phyloP scores from a whole-genome alignment of 1,284 basidiomycete genomes.

The Puccinia brachypodii region DNA sequence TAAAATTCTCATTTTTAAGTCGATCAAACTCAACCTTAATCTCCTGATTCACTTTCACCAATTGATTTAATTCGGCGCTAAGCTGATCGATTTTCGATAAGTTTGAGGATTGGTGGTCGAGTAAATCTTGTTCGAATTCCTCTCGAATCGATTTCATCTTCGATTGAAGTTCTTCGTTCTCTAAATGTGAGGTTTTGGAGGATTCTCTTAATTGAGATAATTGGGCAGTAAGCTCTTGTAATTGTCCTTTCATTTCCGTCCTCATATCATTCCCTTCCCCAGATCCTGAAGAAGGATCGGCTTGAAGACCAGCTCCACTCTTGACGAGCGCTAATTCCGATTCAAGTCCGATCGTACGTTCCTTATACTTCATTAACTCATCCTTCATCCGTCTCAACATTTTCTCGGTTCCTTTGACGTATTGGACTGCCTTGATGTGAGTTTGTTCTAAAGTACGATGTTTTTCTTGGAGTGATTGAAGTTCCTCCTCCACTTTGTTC shows the following conservation, averaged over 20 bases:
- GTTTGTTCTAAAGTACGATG: conserved; percentile 54
- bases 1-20: not conserved
- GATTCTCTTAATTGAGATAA: conserved; percentile 3
- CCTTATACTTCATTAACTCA: conserved; percentile 54
- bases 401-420: conserved; percentile 79
- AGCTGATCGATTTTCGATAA: not conserved
- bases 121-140: conserved; percentile 31
- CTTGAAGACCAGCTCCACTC: conserved; percentile 25
- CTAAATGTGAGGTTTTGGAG: not conserved
- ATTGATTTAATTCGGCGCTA: not conserved
- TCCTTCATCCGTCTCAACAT: conserved; percentile 94
- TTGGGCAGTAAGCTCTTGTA: conserved; percentile 19
- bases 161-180: conserved; percentile 37
- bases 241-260: conserved; percentile 9
- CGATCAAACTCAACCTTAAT: not conserved
- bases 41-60: not conserved
- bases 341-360: conserved; percentile 12
- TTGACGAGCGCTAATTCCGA: conserved; percentile 18
- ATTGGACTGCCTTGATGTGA: conserved; percentile 56
- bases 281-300: not conserved
- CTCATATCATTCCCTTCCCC: not conserved
- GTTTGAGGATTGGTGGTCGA: not conserved
- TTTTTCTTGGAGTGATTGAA: conserved; percentile 52
- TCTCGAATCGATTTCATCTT: conserved; percentile 13
- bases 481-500: conserved; percentile 54